These are phyloP conservation scores for Colletotrichum karsti DNA, from an alignment of 2,329 filamentous ascomycete species.

Conservation along the genomic window DNA sequence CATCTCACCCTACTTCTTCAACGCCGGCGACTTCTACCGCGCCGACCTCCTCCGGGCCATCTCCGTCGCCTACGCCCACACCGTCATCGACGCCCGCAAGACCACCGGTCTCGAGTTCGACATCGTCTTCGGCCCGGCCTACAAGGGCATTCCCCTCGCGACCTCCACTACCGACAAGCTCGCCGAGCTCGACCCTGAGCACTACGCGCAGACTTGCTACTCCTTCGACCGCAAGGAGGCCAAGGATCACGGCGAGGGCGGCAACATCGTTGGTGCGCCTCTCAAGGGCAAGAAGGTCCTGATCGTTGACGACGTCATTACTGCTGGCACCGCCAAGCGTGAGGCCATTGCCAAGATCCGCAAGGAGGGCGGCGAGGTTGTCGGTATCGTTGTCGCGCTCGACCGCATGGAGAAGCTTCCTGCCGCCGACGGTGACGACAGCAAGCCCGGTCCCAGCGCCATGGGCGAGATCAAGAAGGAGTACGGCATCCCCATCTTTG, in stretches of 20 bases:
- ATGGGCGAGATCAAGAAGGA: slow-evolving; percentile 87
- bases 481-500: slow-evolving; percentile 82
- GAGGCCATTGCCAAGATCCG: slow-evolving; percentile 92
- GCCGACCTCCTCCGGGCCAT: slow-evolving; percentile 81
- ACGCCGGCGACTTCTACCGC: slow-evolving; percentile 89
- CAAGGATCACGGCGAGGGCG: slow-evolving; percentile 95
- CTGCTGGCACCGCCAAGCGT: slow-evolving; percentile 91
- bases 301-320: slow-evolving; percentile 97
- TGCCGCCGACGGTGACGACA: slow-evolving; percentile 70
- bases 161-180: slow-evolving; percentile 81
- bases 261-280: slow-evolving; percentile 87
- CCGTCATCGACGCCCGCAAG: slow-evolving; percentile 60
- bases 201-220: slow-evolving; percentile 79
- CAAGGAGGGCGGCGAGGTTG: slow-evolving; percentile 83
- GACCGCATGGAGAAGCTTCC: slow-evolving; percentile 88
- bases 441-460: slow-evolving; percentile 76
- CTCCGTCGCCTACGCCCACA: slow-evolving; percentile 80
- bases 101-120: slow-evolving; percentile 69
- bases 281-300: slow-evolving; percentile 87
- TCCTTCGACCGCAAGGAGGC: slow-evolving; percentile 96
- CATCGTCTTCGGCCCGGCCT: slow-evolving; percentile 91
- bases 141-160: slow-evolving; percentile 96
- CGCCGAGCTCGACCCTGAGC: slow-evolving; percentile 70
- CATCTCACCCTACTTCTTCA: slow-evolving; percentile 96
- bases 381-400: slow-evolving; percentile 87